These are phyloP conservation scores for Anthracocystis walkeri DNA, from an alignment of 1,284 basidiomycete species.

Conservation along the genomic window DNA sequence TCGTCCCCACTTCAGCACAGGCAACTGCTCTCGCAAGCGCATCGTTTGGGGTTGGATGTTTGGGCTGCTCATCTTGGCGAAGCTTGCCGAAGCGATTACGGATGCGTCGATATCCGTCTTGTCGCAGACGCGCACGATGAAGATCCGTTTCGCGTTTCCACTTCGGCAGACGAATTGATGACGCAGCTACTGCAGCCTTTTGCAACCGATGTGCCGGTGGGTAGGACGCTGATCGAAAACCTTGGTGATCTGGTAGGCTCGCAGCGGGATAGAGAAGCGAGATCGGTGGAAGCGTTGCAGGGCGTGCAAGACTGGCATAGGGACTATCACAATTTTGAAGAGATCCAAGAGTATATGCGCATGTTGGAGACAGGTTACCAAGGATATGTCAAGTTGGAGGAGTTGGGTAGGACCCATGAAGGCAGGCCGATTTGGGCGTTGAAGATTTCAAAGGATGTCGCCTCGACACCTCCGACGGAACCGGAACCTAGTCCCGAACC, in stretches of 20 bases:
- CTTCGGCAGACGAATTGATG: background rate
- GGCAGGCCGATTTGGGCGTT: conserved; percentile 35
- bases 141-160: conserved; percentile 5
- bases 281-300: background rate
- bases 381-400: conserved; percentile 17
- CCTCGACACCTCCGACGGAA: conserved; percentile 6
- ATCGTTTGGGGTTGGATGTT: conserved; percentile 23
- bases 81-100: conserved; percentile 21
- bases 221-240: conserved; percentile 19
- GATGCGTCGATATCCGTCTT: conserved; percentile 39
- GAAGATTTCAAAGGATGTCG: conserved; percentile 13
- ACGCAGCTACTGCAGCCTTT: conserved; percentile 11
- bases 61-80: conserved; percentile 28
- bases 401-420: conserved; percentile 44
- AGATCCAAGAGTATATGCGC: conserved; percentile 28
- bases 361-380: conserved; percentile 29
- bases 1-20: conserved; percentile 1
- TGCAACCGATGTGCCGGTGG: background rate
- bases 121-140: conserved; percentile 16
- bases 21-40: conserved; percentile 18
- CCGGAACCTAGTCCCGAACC: too few relatives aligned
- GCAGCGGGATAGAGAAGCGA: background rate
- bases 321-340: conserved; percentile 37
- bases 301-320: conserved; percentile 21
- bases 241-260: conserved; percentile 19